phyloP scores from a whole-genome alignment of 371 early-diverging fungal species.

The Circinella umbellata region DNA sequence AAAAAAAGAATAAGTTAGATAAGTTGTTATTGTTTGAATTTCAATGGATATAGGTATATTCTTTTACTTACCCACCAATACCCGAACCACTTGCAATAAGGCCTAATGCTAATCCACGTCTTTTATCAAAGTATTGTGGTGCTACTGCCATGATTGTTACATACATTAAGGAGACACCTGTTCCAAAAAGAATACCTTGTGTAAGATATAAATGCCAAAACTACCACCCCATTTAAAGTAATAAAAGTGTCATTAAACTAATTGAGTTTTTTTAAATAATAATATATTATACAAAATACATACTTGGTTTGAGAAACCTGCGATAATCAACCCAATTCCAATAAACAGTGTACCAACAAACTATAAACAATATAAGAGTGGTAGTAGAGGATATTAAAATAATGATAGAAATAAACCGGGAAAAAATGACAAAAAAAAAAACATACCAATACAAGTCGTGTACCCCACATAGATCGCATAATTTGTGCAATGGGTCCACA shows the following conservation, averaged over 20 bases:
- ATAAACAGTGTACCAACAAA: constrained; percentile 31
- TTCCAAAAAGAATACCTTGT: constrained; percentile 72
- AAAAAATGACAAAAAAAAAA: not conserved
- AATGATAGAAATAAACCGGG: not conserved
- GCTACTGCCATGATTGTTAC: constrained; percentile 46
- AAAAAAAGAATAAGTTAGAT: no score
- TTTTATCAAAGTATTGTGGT: constrained; percentile 73
- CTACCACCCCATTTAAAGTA: no score
- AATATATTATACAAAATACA: not conserved
- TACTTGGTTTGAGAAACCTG: constrained; percentile 33
- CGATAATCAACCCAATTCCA: constrained; percentile 33
- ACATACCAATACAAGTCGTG: constrained; percentile 28
- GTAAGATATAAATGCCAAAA: constrained; percentile 74
- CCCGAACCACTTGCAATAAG: constrained; percentile 82
- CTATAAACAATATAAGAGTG: not conserved
- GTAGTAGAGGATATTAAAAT: no score
- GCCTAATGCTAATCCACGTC: constrained; percentile 77
- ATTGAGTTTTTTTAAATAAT: not conserved
- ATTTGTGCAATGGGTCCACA: constrained; percentile 40
- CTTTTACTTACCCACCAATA: constrained; percentile 58
- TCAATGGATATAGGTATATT: no score
- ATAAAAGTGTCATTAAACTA: no score
- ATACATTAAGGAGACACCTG: constrained; percentile 63
- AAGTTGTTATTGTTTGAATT: no score
- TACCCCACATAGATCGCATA: constrained; percentile 26